Evolutionary conservation across 2,329 filamentous ascomycete species (phyloP), one percentile per base, ranked within the genome.

Genomic region (Xylariaceae sp.): DNA sequence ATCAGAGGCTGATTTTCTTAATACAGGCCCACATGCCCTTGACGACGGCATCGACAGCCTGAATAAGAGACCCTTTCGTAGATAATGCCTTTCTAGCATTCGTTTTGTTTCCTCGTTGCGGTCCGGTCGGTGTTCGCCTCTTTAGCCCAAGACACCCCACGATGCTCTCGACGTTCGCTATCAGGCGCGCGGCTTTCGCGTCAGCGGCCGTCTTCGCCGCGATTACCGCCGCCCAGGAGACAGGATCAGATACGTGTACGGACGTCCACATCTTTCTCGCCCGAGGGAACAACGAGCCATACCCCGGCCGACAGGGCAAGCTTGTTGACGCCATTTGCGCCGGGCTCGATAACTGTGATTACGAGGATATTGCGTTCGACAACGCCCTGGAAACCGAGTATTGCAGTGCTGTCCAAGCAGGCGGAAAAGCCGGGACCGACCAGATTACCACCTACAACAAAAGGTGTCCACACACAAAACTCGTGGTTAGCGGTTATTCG

Each of bases 401-500:
- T 37, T 64, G 63, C 56, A 57, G 66, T 20, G 70, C 74, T 2
- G 71, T 78, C 7, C 67, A 67, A 5, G 70, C 73, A 40, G 76
- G 76, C 2, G 66, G 67, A 7, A 60, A 57, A 40, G 73, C 73
- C 47, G 74, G 74, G 3, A 57, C 71, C 23, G 48, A 54, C 14
- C 73, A 78, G 62, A 75, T 79, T 57, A 69, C 67, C 6, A 71
- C 68, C 0, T 78, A 78, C 61, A 71, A 71, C 61, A 63, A 71
- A 60, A 65, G 66, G 16, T 79, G 75, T 53, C 75, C 76, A 16
- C 58, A 74, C 40, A 57, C 74, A 20, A 75, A 72, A 56, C 69
- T 79, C 12, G 74, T 78, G 6, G 49, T 78, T 26, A 74, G 71
- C 56, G 76, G 76, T 0, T 78, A 75, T 59, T 75, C 72, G 1